Evolutionary conservation across 257 asterid species (phyloP).

Genomic region (Scutellaria barbata): DNA sequence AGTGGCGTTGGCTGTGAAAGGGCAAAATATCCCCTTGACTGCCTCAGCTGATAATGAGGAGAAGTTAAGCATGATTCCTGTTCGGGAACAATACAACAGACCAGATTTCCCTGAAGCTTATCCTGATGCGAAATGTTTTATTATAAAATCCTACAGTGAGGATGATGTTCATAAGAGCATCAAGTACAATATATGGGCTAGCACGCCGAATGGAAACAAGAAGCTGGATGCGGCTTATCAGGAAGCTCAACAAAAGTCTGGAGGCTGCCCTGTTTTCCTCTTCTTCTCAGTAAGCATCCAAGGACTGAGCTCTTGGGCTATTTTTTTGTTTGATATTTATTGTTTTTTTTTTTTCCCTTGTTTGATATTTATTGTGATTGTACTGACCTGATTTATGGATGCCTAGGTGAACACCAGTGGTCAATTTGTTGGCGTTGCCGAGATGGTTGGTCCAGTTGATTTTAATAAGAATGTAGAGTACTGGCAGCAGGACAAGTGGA

Average conservation of each 20-base stretch:
- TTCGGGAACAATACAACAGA: constrained; percentile 52
- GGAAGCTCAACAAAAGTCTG: constrained; percentile 50
- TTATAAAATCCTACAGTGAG: constrained; percentile 60
- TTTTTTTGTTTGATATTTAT: not conserved
- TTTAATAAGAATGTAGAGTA: constrained; percentile 66
- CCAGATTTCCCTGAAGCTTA: constrained; percentile 49
- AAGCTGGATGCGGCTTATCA: constrained; percentile 59
- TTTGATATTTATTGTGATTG: not conserved
- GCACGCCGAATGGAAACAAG: constrained; percentile 67
- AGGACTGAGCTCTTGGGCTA: not conserved
- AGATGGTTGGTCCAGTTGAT: constrained; percentile 75
- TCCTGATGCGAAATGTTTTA: constrained; percentile 51
- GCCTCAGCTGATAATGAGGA: constrained; percentile 43
- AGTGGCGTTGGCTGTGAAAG: constrained; percentile 57
- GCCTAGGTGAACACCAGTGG: constrained; percentile 70
- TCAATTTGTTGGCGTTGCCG: constrained; percentile 76
- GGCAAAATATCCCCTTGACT: constrained; percentile 54
- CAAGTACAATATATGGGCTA: constrained; percentile 62
- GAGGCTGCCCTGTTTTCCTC: constrained; percentile 58
- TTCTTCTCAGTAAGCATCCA: constrained; percentile 61
- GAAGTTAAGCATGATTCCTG: constrained; percentile 38
- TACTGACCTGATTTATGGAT: constrained; percentile 15
- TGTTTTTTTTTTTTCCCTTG: no score
- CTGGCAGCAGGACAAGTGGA: constrained; percentile 89
- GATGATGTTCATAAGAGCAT: constrained; percentile 61